These are phyloP conservation scores for Kluyveromyces lactis DNA, from an alignment of 805 yeast species.

Conservation along the genomic window DNA sequence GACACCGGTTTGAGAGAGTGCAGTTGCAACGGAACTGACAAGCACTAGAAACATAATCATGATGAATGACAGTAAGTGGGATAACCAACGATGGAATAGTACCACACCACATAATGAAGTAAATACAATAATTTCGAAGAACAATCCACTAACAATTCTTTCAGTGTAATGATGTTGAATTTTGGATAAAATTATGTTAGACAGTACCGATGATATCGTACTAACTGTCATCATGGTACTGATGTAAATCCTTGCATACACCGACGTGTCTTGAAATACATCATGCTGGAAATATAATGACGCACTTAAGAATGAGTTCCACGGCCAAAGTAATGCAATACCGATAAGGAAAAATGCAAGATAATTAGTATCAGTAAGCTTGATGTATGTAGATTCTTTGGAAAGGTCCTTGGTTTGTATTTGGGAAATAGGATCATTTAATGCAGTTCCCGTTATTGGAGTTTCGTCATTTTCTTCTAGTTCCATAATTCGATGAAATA, in stretches of 20 bases:
- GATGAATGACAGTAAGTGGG: conserved; percentile 30
- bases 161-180: conserved; percentile 47
- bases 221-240: conserved; percentile 86
- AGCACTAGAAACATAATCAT: conserved; percentile 56
- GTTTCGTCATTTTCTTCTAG: no score
- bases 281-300: conserved; percentile 66
- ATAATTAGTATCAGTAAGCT: conserved; percentile 31
- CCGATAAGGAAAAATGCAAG: conserved; percentile 62
- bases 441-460: no score
- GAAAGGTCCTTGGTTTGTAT: conserved; percentile 1
- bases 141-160: conserved; percentile 55
- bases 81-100: conserved; percentile 11
- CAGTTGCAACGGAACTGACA: conserved; percentile 64
- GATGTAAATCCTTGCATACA: conserved; percentile 51
- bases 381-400: not conserved
- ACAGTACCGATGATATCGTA: conserved; percentile 55
- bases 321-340: conserved; percentile 84
- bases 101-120: conserved; percentile 39
- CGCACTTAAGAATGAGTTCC: conserved; percentile 89
- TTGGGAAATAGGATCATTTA: no score
- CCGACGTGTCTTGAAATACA: conserved; percentile 41
- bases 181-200: conserved; percentile 55
- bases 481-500: no score
- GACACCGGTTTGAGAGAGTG: conserved; percentile 81
- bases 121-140: conserved; percentile 51